A percentile compares a stretch with the other conserved stretches of the same genome.
Conservation (phyloP, 129 eudicot genomes). For the Flaveria trinervia region DNA sequence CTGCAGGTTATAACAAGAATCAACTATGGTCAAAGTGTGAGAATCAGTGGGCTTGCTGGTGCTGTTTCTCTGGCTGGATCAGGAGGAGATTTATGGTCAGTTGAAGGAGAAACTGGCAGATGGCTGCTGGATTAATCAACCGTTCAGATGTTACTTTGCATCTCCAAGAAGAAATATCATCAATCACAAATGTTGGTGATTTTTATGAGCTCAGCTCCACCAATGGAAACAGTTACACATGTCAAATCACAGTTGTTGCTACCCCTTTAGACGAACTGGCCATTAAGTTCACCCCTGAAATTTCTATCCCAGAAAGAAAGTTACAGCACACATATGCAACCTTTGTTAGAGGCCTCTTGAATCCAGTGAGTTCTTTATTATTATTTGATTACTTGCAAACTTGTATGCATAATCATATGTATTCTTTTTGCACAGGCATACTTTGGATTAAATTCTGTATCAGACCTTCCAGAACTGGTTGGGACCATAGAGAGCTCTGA, state of each 20-base stretch:
- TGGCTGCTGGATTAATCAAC: conserved; percentile 88
- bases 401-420: conserved; percentile 3
- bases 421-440: conserved; percentile 55
- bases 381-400: conserved; percentile 9
- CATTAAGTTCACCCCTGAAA: conserved; percentile 57
- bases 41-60: conserved; percentile 93
- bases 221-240: conserved; percentile 66
- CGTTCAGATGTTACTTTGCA: conserved; percentile 76
- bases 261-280: conserved; percentile 81
- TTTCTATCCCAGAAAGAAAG: conserved; percentile 74
- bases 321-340: conserved; percentile 92
- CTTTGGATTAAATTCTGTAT: conserved; percentile 58
- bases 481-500: conserved; percentile 73
- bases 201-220: conserved; percentile 73
- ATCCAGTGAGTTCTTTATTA: conserved; percentile 60
- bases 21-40: conserved; percentile 89
- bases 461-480: conserved; percentile 72
- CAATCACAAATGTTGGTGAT: conserved; percentile 54
- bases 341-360: conserved; percentile 78
- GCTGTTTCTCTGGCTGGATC: conserved; percentile 97
- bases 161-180: conserved; percentile 76
- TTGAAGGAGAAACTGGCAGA: conserved; percentile 92
- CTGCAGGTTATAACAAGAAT: conserved; percentile 87
- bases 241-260: conserved; percentile 80
- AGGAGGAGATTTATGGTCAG: conserved; percentile 82